Evolutionary conservation across 2,329 filamentous ascomycete genomes (phyloP), one percentile per base, ranked within the genome.

Genomic region (Sphaerulina populicola): DNA sequence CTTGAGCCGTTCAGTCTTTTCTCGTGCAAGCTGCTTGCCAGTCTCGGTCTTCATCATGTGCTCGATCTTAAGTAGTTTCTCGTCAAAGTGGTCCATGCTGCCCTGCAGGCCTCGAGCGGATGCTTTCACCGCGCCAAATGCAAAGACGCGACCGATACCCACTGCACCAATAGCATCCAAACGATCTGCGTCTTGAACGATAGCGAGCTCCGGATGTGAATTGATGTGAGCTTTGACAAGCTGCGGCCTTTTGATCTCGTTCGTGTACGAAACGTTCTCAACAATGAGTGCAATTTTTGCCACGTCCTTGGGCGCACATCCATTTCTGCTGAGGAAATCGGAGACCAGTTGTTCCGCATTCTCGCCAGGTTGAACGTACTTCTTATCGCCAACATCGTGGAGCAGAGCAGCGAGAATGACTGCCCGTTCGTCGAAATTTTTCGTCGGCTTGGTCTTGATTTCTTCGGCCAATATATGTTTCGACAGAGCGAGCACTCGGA

Each of bases 161-260:
- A 96, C 79, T 0, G 86, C 88, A 1, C 90, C 91, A 44, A 96
- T 82, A 3, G 89, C 86, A 70, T 97, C 91, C n/a, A 97, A 74
- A 6, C 90, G 77, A 71, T 96, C 91, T 3, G 90, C 90, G 68
- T 96, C 91, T 70, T 96, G 90, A 30, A 96, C 88, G 43, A 94
- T 79, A 0, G 81, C 89, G 31, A 93, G 72, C 67, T 93, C 88
- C 1, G 87, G 87, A 65, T 86, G 74, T 29, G 70, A 64, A 5
- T 65, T 66, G n/a, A 94, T 73, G n/a, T 90, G 73, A 1, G 71
- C 68, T n/a, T 68, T 68, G 7, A 88, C 81, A 10, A 71, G 69
- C 27, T 66, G 60, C 1, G 84, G 83, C 62, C 89, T 75, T 60
- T 78, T 79, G 44, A 79, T 73, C 69, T 96, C 90, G 57, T 78